Evolutionary conservation across 352 stramenopile genomes (phyloP).

Genomic region (Globisporangium echinulatum): DNA sequence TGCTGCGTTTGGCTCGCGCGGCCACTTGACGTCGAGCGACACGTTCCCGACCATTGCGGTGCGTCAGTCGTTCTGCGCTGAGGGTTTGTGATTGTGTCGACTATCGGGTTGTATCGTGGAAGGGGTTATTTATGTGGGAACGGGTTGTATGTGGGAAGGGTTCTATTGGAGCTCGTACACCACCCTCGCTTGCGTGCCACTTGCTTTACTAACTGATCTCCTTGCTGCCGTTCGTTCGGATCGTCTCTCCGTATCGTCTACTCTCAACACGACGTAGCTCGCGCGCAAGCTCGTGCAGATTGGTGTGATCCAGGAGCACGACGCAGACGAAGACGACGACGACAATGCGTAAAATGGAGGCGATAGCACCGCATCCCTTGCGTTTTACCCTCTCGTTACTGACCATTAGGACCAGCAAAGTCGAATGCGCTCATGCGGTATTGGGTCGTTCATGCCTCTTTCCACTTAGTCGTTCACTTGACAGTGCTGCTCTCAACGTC

Average conservation of each 20-base stretch:
- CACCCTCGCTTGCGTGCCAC: constrained; percentile 1
- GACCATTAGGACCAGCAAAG: too few species aligned
- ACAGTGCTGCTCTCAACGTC: background rate
- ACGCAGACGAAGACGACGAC: constrained; percentile 27
- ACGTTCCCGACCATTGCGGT: constrained; percentile 59
- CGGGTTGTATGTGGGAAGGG: background rate
- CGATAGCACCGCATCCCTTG: background rate
- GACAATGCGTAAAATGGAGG: constrained; percentile 4
- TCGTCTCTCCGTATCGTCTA: background rate
- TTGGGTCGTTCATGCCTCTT: background rate
- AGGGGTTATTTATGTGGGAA: background rate
- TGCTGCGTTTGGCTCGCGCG: constrained; percentile 29
- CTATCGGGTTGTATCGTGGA: background rate
- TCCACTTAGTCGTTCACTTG: background rate
- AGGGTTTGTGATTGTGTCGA: background rate
- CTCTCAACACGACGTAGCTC: constrained; percentile 25
- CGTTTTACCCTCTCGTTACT: too few species aligned
- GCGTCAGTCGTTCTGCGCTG: constrained; percentile 5
- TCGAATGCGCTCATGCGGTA: background rate
- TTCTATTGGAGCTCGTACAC: background rate
- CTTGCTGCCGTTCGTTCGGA: background rate
- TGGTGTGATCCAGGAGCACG: constrained; percentile 40
- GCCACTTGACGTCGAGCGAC: constrained; percentile 40
- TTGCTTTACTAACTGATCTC: background rate
- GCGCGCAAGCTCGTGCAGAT: constrained; percentile 54